Percentiles rank a stretch among this genome's conserved stretches.
Conservation (phyloP, 805 yeast genomes). For the Cyberlindnera euphorbiiphila region DNA sequence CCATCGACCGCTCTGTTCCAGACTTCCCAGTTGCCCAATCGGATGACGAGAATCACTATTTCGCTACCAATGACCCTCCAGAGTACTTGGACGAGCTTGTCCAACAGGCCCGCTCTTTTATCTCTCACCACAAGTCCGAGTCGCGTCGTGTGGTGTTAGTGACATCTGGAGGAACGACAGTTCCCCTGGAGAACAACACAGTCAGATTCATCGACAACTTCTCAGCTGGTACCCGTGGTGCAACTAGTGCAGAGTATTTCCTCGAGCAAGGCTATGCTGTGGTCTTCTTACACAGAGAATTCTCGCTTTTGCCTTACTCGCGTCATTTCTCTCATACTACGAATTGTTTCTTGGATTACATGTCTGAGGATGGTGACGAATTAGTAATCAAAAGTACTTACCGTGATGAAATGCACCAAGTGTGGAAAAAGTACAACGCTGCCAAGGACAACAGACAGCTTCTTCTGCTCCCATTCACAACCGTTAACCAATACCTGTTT, state of each 20-base stretch:
- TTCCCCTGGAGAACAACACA: slow-evolving; percentile 94
- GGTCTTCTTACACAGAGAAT: slow-evolving; percentile 87
- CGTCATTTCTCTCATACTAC: slow-evolving; percentile 84
- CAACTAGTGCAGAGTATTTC: slow-evolving; percentile 91
- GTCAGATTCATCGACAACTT: slow-evolving; percentile 96
- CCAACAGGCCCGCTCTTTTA: slow-evolving; percentile 54
- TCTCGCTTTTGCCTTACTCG: slow-evolving; percentile 88
- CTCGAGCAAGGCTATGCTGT: slow-evolving; percentile 86
- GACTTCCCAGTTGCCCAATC: slow-evolving; percentile 72
- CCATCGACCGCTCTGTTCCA: slow-evolving; percentile 75
- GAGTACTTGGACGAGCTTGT: slow-evolving; percentile 62
- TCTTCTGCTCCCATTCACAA: slow-evolving; percentile 81
- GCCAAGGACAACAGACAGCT: slow-evolving; percentile 32
- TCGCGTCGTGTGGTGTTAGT: slow-evolving; percentile 66
- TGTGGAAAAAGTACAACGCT: slow-evolving; percentile 49
- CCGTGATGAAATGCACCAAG: slow-evolving; percentile 56
- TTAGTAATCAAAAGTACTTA: slow-evolving; percentile 60
- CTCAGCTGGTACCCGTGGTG: slow-evolving; percentile 97
- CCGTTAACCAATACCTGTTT: slow-evolving; percentile 90
- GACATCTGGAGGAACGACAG: slow-evolving; percentile 97
- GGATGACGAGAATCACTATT: slow-evolving; percentile 73
- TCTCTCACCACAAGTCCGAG: slow-evolving; percentile 45
- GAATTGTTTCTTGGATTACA: slow-evolving; percentile 79
- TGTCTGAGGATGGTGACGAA: slow-evolving; percentile 42
- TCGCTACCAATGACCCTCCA: slow-evolving; percentile 70